Evolutionary conservation across 75 land plant species (phyloP), one percentile per base, ranked within the genome.

Genomic region (Chamaecyparis obtusa): DNA sequence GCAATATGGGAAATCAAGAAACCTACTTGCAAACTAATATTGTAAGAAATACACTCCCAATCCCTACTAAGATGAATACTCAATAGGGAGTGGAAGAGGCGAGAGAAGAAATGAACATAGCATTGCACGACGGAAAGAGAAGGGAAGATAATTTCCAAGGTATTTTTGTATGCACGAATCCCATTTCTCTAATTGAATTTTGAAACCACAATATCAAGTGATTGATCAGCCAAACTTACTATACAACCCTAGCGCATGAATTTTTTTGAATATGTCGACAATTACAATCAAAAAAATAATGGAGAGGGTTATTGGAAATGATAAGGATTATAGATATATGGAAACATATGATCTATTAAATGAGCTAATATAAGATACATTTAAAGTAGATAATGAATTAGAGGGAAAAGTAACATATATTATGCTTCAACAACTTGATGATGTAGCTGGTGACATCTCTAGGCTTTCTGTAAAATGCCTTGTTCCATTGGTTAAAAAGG

Each of bases 271-370:
- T 75, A 95, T 95, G 96, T 92, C 96, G 87, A 94, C 87, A 85
- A 75, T 91, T 74, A 81, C 93, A n/a, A 89, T 95, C 48, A 91
- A 90, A 39, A 80, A 89, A 82, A 95, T 95, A 83, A 87, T 95
- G 43, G 96, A 95, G 79, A 95, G 94, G 95, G 96, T 95, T 92
- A 95, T 93, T 2, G 98, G 99, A 16, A 98, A 98, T 86, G 99
- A 98, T 90, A 98, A 98, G 84, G 99, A 98, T 87, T 98, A 92
- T 85, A 89, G 99, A 89, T 98, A 98, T 85, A 98, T 98, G 99
- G 99, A 99, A 56, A 98, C 99, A 16, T 98, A 99, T 79, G 99
- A 98, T 93, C 86, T 98, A 83, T 89, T 98, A 33, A 98, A 94
- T 89, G 99, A 98, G 88, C 83, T 98, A 32, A 94, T 88, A 83